phyloP scores from a whole-genome alignment of 2,329 filamentous ascomycete species.

The Remersonia thermophila region DNA sequence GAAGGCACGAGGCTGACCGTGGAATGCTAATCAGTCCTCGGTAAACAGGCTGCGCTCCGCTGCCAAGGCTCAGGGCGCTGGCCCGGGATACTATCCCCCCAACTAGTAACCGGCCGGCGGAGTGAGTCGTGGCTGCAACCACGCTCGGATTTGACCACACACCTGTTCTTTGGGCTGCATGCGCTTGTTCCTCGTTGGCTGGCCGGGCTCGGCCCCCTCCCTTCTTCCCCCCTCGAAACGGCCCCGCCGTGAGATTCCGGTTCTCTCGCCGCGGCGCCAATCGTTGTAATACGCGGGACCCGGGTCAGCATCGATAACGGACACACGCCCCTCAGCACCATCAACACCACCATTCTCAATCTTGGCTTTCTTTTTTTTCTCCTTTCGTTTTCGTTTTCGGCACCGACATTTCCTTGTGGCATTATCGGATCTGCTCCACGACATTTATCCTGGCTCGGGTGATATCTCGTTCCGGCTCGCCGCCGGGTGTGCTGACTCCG shows the following conservation, averaged over 20 bases:
- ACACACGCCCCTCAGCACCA: conserved; percentile 13
- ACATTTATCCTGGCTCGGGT: conserved; percentile 18
- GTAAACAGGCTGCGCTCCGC: conserved; percentile 75
- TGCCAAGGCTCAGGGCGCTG: conserved; percentile 48
- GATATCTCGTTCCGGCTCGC: conserved; percentile 8
- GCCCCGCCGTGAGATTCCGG: conserved; percentile 5
- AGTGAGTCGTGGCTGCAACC: conserved; percentile 25
- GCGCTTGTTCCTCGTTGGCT: conserved; percentile 16
- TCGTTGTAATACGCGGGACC: conserved; percentile 2
- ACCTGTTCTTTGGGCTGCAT: conserved; percentile 13
- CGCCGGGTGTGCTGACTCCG: conserved; percentile 4
- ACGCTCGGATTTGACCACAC: conserved; percentile 16
- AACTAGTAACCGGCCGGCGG: conserved; percentile 28
- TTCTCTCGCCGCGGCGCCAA: conserved; percentile 4
- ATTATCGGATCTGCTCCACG: conserved; percentile 1
- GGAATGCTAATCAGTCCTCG: conserved; percentile 75
- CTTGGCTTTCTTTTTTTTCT: conserved; percentile 18
- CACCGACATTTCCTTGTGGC: conserved; percentile 18
- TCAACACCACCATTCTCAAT: conserved; percentile 5
- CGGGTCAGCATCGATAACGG: conserved; percentile 16
- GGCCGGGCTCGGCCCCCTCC: conserved; percentile 7
- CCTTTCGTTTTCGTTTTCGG: conserved; percentile 11
- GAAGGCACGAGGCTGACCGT: conserved; percentile 59
- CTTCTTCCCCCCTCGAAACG: not conserved
- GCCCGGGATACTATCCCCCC: conserved; percentile 28